These are phyloP conservation scores for Diutina scorzettiae DNA, from an alignment of 1,139 yeast genomes.

Conservation along the genomic window DNA sequence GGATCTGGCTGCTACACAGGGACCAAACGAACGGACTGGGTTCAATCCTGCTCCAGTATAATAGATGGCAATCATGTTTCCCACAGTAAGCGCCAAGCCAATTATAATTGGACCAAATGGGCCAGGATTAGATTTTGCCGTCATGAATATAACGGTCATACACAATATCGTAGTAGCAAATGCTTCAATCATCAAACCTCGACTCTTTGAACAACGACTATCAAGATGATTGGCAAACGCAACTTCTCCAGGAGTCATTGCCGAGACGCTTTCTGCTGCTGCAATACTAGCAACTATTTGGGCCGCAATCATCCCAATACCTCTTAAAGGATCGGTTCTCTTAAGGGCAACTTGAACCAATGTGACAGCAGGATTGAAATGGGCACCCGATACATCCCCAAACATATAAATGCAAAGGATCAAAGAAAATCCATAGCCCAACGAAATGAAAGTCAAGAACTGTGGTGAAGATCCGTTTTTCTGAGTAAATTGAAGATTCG, in stretches of 20 bases:
- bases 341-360: slow-evolving; percentile 56
- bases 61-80: slow-evolving; percentile 70
- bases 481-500: slow-evolving; percentile 20
- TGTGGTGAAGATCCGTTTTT: slow-evolving; percentile 25
- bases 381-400: slow-evolving; percentile 80
- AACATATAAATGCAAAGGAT: slow-evolving; percentile 66
- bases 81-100: slow-evolving; percentile 73
- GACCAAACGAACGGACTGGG: slow-evolving; percentile 87
- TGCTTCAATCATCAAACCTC: slow-evolving; percentile 76
- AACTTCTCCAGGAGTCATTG: slow-evolving; percentile 76
- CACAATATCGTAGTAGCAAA: slow-evolving; percentile 69
- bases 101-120: slow-evolving; percentile 74
- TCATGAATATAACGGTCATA: slow-evolving; percentile 67
- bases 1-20: slow-evolving; percentile 54
- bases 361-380: slow-evolving; percentile 83
- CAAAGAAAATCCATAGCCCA: slow-evolving; percentile 83
- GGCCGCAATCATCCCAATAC: slow-evolving; percentile 47
- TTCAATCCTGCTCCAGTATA: slow-evolving; percentile 88
- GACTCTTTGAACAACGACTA: slow-evolving; percentile 56
- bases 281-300: slow-evolving; percentile 84
- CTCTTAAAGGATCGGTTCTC: slow-evolving; percentile 66
- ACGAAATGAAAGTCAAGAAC: slow-evolving; percentile 64
- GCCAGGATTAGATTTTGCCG: slow-evolving; percentile 72
- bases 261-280: slow-evolving; percentile 84
- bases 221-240: slow-evolving; percentile 64